These are phyloP conservation scores for Cenchrus fungigraminus DNA, from an alignment of 176 grass and related monocot species.

Conservation along the genomic window DNA sequence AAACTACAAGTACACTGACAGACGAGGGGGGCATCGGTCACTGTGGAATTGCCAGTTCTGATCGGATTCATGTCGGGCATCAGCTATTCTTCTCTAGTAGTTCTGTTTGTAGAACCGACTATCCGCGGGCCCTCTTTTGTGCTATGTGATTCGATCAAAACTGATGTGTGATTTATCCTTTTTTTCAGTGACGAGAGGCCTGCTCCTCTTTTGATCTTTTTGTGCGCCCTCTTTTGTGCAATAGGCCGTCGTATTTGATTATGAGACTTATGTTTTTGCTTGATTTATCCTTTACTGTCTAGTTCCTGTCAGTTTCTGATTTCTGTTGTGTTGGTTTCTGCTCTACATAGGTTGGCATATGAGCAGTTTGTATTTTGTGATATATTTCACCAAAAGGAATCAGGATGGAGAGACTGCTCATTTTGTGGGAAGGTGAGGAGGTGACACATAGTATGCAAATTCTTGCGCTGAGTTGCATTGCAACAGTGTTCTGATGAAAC, in stretches of 20 bases:
- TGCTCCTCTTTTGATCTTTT: too few species aligned
- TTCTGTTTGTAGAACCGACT: not conserved
- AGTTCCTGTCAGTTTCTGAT: slow-evolving; percentile 1
- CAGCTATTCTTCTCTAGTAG: not conserved
- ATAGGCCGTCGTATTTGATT: not conserved
- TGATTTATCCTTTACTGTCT: not conserved
- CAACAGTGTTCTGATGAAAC: not conserved
- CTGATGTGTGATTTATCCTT: not conserved
- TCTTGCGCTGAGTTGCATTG: not conserved
- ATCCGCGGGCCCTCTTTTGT: slow-evolving; percentile 1
- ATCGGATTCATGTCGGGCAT: not conserved
- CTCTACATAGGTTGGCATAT: slow-evolving; percentile 69
- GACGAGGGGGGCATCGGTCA: not conserved
- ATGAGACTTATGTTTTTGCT: not conserved
- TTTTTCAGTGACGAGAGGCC: too few species aligned
- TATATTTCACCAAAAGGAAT: slow-evolving; percentile 98
- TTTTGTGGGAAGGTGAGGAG: slow-evolving; percentile 93
- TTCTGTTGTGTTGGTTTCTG: slow-evolving; percentile 17
- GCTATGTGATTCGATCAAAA: slow-evolving; percentile 15
- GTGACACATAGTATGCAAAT: not conserved
- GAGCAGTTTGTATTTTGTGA: slow-evolving; percentile 91
- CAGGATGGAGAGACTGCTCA: slow-evolving; percentile 96
- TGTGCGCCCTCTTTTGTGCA: not conserved
- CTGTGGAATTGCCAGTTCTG: slow-evolving; percentile 15
- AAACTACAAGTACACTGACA: not conserved